Base-by-base conservation (phyloP, 129 eudicot species). In the Chrysanthemum makinoi region DNA sequence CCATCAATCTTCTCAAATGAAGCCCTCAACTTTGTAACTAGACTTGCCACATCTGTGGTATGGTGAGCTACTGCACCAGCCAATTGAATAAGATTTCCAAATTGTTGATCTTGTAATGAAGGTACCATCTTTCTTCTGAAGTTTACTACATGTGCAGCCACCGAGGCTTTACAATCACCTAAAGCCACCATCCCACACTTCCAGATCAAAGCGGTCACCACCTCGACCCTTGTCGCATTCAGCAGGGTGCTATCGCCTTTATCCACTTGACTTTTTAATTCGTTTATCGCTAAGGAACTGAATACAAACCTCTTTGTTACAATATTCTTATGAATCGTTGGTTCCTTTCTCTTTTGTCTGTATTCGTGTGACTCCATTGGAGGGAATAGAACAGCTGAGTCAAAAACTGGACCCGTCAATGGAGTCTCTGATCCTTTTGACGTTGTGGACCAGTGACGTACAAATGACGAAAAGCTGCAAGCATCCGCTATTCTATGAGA, bases 81-180 rank as follows among this genome's bases (percentile, higher is more conserved):
- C 87, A 86, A 67, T 50, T 77, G 82, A 19, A 86, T 80, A 30
- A 86, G 66, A 61, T 86, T 86, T 3, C 94, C 94, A 50, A 87
- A 87, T 35, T 83, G 84, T 18, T 77, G 22, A 14, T 77, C 81
- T 9, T 78, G 65, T 30, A 87, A 68, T 0, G 65, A n/a, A 10
- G 85, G 83, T 26, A 73, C 75, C 77, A 68, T 75, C 61, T 72
- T 77, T 39, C 75, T 73, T 74, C 89, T 80, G 28, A 87, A 64
- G 69, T 84, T 87, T 17, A 87, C 85, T 57, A 13, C 18, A 15
- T 82, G 86, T 17, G 74, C 74, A 68, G 78, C 83, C 9, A 66
- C 79, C 15, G 82, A 82, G 28, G 50, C 24, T 63, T 74, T 65
- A 49, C 70, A 61, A 13, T 72, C 63, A 16, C 13, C 66, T 43